These are phyloP conservation scores for Xanthoconium separans DNA, from an alignment of 1,284 basidiomycete species.

Conservation along the genomic window DNA sequence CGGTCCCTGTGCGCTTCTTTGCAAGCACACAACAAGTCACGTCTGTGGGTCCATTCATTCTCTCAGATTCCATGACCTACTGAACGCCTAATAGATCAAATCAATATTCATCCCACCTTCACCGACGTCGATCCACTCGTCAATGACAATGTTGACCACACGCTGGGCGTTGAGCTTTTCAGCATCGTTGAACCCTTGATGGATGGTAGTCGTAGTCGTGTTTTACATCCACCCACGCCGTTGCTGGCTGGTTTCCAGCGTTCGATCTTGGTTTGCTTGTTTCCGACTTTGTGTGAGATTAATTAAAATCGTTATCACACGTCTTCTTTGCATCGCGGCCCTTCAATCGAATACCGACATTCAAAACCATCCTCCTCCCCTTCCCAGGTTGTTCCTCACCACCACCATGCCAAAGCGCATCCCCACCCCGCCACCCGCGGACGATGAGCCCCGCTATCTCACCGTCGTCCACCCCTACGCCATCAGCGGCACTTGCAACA, in stretches of 20 bases:
- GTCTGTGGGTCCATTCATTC: too few species aligned
- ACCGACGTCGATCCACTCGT: too few species aligned
- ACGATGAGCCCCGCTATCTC: constrained; percentile 58
- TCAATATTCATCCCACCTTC: too few species aligned
- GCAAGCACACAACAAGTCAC: neutral
- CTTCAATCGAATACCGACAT: neutral
- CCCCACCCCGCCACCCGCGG: constrained; percentile 53
- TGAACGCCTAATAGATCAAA: too few species aligned
- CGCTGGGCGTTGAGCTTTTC: neutral
- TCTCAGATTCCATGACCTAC: too few species aligned
- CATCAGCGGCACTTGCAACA: constrained; percentile 43
- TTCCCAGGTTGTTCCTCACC: neutral
- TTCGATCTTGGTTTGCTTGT: neutral
- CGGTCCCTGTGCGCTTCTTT: neutral
- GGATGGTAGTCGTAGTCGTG: too few species aligned
- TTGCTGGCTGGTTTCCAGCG: neutral
- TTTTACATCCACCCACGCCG: too few species aligned
- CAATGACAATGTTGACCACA: constrained; percentile 4
- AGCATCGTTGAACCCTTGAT: too few species aligned
- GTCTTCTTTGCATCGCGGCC: neutral
- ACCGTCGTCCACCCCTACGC: constrained; percentile 65
- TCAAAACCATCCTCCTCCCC: neutral
- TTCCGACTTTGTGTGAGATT: neutral
- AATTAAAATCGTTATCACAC: neutral
- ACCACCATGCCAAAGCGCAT: constrained; percentile 56